phyloP scores from a whole-genome alignment of 208 protist species.

The Leishmania braziliensis region DNA sequence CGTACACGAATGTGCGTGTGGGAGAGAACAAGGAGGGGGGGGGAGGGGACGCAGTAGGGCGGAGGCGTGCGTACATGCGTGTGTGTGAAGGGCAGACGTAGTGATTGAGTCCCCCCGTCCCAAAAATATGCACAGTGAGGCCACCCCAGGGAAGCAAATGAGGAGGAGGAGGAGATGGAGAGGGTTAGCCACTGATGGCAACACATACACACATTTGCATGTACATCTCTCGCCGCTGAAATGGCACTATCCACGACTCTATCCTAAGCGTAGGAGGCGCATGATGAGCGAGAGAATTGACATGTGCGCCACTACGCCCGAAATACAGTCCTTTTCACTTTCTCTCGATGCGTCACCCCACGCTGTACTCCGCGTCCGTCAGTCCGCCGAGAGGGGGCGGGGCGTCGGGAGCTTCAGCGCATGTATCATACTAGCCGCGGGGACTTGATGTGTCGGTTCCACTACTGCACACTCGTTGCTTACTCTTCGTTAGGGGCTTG shows the following conservation, averaged over 20 bases:
- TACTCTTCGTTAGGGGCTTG: not conserved
- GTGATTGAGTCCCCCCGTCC: not conserved
- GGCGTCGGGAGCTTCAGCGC: not conserved
- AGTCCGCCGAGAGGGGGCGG: not conserved
- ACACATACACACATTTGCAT: not conserved
- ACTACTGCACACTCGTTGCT: too few relatives aligned
- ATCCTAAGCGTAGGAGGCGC: not conserved
- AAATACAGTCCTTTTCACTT: not conserved
- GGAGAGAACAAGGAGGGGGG: not conserved
- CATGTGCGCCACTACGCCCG: not conserved
- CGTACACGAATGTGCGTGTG: not conserved
- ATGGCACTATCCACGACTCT: not conserved
- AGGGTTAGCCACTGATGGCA: not conserved
- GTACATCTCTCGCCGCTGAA: not conserved
- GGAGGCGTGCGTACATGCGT: not conserved
- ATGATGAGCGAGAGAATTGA: not conserved
- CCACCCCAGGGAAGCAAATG: not conserved
- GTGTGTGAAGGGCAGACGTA: not conserved
- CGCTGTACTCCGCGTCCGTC: not conserved
- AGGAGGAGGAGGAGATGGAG: not conserved
- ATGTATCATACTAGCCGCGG: not conserved
- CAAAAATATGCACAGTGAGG: not conserved
- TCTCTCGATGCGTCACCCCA: not conserved
- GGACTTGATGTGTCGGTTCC: not conserved
- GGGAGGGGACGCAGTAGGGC: not conserved